phyloP scores from a whole-genome alignment of 192 early-diverging fungal genomes.

The Haplosporangium gracile region DNA sequence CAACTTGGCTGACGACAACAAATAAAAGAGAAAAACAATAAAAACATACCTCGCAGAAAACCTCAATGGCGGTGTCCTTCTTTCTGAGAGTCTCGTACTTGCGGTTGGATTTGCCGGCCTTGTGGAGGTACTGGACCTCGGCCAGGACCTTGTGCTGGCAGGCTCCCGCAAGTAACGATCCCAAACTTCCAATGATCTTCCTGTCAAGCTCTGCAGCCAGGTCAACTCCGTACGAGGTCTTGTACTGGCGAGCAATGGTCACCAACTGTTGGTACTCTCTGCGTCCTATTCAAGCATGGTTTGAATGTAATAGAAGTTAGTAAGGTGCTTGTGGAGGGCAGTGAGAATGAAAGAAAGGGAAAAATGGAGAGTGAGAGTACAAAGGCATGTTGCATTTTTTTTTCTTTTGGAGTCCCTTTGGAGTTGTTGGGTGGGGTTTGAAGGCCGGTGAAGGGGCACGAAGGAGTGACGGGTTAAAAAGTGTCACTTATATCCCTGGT shows the following conservation, averaged over 20 bases:
- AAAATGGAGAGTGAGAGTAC: no score
- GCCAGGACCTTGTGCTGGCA: constrained; percentile 48
- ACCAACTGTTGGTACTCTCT: constrained; percentile 48
- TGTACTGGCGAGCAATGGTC: constrained; percentile 47
- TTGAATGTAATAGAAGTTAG: not conserved
- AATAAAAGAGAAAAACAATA: not conserved
- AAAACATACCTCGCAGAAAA: constrained; percentile 44
- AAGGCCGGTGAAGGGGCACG: not conserved
- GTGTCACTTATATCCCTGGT: not conserved
- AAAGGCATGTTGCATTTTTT: not conserved
- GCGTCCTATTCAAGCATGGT: constrained; percentile 16
- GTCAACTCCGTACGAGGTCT: constrained; percentile 22
- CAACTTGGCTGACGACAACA: not conserved
- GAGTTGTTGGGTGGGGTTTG: not conserved
- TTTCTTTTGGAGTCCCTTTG: not conserved
- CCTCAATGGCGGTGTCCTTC: constrained; percentile 43
- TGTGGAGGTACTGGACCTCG: constrained; percentile 30
- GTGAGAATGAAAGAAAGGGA: not conserved
- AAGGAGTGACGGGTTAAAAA: not conserved
- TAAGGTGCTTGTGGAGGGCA: no score
- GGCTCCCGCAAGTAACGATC: constrained; percentile 38
- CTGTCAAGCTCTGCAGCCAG: constrained; percentile 33
- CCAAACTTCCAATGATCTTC: constrained; percentile 48
- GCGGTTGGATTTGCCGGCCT: constrained; percentile 41
- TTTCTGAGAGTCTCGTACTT: constrained; percentile 49